These are phyloP conservation scores for Cokeromyces recurvatus DNA, from an alignment of 371 early-diverging fungal species.

Conservation along the genomic window DNA sequence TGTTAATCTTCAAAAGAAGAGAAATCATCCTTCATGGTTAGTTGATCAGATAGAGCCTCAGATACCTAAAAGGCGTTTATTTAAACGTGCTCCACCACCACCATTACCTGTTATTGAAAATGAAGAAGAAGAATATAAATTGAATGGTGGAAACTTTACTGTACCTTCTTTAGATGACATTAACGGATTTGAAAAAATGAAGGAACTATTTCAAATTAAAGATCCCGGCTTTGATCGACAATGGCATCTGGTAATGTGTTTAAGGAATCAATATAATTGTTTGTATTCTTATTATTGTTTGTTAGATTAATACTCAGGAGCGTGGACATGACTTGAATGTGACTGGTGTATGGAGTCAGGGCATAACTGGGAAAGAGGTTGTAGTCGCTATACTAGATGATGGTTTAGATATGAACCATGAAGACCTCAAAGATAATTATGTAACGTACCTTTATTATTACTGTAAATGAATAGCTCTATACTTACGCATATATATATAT, in stretches of 20 bases:
- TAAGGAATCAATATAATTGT: background rate
- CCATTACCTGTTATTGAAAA: constrained; percentile 13
- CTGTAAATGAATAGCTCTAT: too few relatives aligned
- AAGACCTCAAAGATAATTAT: constrained; percentile 84
- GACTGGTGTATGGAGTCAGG: constrained; percentile 89
- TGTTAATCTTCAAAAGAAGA: background rate
- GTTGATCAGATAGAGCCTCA: constrained; percentile 21
- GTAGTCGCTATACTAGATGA: constrained; percentile 94
- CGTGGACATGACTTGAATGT: constrained; percentile 87
- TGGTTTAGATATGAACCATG: constrained; percentile 82
- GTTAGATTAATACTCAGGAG: constrained; percentile 66
- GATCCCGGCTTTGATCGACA: constrained; percentile 84
- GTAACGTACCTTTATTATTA: too few relatives aligned
- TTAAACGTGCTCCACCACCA: constrained; percentile 23
- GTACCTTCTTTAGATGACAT: constrained; percentile 3
- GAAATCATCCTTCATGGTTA: too few relatives aligned
- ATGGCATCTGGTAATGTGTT: constrained; percentile 73
- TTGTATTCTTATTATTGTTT: background rate
- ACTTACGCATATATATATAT: too few relatives aligned
- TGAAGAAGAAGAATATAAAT: constrained; percentile 10
- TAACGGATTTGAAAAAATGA: constrained; percentile 14
- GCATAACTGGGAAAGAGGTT: constrained; percentile 85
- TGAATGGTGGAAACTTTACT: constrained; percentile 7
- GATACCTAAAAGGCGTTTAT: constrained; percentile 25
- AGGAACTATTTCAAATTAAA: constrained; percentile 34